Conservation (phyloP, 1,284 basidiomycete species). For the Heterobasidion occidentale region DNA sequence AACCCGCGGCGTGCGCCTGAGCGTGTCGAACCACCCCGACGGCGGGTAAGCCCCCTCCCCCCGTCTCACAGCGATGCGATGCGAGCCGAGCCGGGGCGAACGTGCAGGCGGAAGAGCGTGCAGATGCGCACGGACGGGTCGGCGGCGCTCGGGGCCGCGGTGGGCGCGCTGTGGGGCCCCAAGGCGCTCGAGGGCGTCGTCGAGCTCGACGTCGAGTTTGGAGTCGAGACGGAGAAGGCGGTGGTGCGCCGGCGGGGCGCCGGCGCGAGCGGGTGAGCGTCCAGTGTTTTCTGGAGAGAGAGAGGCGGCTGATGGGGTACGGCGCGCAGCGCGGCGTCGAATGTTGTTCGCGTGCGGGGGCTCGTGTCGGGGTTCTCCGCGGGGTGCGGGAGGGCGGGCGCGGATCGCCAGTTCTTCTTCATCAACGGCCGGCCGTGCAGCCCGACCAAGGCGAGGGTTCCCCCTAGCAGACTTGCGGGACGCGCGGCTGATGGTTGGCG, state of each 20-base stretch:
- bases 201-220: constrained; percentile 66
- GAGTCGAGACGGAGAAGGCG: constrained; percentile 55
- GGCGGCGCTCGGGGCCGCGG: constrained; percentile 55
- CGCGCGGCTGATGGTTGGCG: not conserved
- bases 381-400: constrained; percentile 66
- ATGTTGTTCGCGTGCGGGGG: constrained; percentile 58
- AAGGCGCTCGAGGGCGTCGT: constrained; percentile 73
- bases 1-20: constrained; percentile 59
- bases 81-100: no score
- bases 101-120: constrained; percentile 62
- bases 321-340: constrained; percentile 14
- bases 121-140: constrained; percentile 72
- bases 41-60: constrained; percentile 53
- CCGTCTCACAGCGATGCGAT: no score
- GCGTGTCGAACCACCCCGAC: constrained; percentile 67
- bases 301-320: no score
- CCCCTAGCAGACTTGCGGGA: not conserved
- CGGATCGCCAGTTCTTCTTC: constrained; percentile 91
- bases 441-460: constrained; percentile 51
- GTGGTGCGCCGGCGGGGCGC: constrained; percentile 26
- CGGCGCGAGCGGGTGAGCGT: constrained; percentile 18
- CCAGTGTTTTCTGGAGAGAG: no score
- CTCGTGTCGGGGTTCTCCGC: constrained; percentile 73
- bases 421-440: constrained; percentile 91
- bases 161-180: constrained; percentile 80